Evolutionary conservation across 768 basidiomycete species (phyloP).

Genomic region (Termitomyces titanicus): DNA sequence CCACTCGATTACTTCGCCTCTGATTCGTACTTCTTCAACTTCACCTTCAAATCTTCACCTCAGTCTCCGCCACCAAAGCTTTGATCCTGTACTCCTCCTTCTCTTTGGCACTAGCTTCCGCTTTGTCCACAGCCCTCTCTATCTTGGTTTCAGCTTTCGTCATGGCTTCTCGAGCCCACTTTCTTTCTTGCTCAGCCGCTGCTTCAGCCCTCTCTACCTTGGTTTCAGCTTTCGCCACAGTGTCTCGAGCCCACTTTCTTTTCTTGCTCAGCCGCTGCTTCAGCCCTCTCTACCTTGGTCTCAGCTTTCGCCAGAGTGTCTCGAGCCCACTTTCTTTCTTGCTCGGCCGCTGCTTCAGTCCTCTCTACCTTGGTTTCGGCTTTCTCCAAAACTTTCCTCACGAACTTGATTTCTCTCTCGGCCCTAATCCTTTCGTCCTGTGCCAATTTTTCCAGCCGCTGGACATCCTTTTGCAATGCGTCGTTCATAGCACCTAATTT

Average conservation of each 20-base stretch:
- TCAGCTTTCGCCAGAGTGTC: no score
- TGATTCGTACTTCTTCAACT: neutral
- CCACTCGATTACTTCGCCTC: neutral
- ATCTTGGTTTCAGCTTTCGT: neutral
- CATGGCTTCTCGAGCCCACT: no score
- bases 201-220: neutral
- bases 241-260: no score
- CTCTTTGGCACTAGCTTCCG: neutral
- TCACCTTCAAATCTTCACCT: neutral
- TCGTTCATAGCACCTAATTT: neutral
- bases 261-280: no score
- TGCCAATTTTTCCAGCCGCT: neutral
- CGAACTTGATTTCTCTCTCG: no score
- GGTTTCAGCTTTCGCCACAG: no score
- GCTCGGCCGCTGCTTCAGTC: no score
- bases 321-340: no score
- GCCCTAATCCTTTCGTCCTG: neutral
- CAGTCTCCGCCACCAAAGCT: neutral
- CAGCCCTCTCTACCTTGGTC: neutral
- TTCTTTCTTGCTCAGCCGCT: no score
- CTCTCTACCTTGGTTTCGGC: neutral
- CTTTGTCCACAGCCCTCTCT: neutral
- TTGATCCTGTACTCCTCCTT: neutral
- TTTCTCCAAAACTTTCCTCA: no score
- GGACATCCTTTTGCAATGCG: neutral